Evolutionary conservation across 1,284 basidiomycete genomes (phyloP), one percentile per base, ranked within the genome.

Genomic region (Pseudozyma thailandica): DNA sequence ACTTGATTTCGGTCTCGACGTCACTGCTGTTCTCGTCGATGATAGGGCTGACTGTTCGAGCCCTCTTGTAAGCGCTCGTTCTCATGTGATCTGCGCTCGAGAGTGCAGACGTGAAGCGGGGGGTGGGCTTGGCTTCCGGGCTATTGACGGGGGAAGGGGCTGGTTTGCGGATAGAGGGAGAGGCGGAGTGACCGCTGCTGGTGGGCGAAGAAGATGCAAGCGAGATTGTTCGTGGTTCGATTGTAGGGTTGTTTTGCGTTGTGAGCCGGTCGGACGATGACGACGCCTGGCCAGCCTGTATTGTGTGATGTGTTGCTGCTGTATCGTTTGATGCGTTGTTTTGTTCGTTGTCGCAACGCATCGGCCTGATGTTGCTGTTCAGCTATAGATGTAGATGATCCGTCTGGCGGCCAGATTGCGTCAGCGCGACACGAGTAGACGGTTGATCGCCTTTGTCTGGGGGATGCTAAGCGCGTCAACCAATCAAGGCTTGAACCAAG

Each of bases 1-100:
- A 65, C 37, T 33, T 47, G 30, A 13, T 16, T 31, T 71, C 69
- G 39, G 31, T 59, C 26, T 72, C 69, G 21, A 62, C 43, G 58
- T 72, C 69, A 45, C 69, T 72, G 49, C 62, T 66, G 51, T 66
- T 66, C 38, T 72, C 69, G 69, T 72, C 69, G 50, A 72, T 72
- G 58, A 72, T 55, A 27, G 69, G 69, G 28, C 62, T 66, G 41
- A 62, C 63, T 21, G 69, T 72, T 7, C 69, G 51, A 31, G 69
- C 69, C 30, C 69, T 26, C 42, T 72, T 72, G 63, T 59, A 72
- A 15, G 61, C 50, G 13, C 52, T 39, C 6, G 46, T 20, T 15
- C 49, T 52, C 35, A 48, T 52, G 6, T 9, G 51, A 13, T 63
- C 41, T 26, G 52, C 21, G 2, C 46, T 26, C 5, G 59, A 27